Evolutionary conservation across 352 stramenopile species (phyloP).

Genomic region (Phytophthora foliorum): DNA sequence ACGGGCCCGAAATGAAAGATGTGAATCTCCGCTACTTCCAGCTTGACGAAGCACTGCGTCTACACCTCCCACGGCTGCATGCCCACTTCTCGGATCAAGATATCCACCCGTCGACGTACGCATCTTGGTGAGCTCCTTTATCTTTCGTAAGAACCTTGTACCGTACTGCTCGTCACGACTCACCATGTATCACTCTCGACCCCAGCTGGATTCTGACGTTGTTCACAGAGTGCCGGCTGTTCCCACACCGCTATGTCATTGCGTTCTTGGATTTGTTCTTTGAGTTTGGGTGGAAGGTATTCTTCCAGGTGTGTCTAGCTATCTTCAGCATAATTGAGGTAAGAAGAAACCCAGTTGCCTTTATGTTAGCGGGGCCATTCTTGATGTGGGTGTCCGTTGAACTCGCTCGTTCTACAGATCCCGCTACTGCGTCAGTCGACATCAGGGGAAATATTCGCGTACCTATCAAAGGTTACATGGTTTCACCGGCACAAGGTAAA

Average conservation of each 20-base stretch:
- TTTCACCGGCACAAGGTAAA: constrained; percentile 50
- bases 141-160: not conserved
- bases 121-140: constrained; percentile 43
- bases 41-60: constrained; percentile 52
- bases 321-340: constrained; percentile 56
- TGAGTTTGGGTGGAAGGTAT: constrained; percentile 58
- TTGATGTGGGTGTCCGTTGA: not conserved
- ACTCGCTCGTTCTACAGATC: constrained; percentile 10
- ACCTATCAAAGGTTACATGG: constrained; percentile 43
- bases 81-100: constrained; percentile 52
- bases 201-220: constrained; percentile 61
- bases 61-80: constrained; percentile 52
- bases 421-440: constrained; percentile 32
- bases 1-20: constrained; percentile 60
- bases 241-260: constrained; percentile 50
- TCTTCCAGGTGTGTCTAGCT: constrained; percentile 52
- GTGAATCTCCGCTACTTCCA: constrained; percentile 64
- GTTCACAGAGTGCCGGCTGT: constrained; percentile 59
- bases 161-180: not conserved
- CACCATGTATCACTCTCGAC: not conserved
- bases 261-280: constrained; percentile 61
- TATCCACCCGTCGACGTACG: constrained; percentile 61
- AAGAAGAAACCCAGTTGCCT: not conserved
- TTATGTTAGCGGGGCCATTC: too few relatives aligned
- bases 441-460: constrained; percentile 42